These are phyloP conservation scores for Daldinia bambusicola DNA, from an alignment of 495 filamentous ascomycete species.

Conservation along the genomic window DNA sequence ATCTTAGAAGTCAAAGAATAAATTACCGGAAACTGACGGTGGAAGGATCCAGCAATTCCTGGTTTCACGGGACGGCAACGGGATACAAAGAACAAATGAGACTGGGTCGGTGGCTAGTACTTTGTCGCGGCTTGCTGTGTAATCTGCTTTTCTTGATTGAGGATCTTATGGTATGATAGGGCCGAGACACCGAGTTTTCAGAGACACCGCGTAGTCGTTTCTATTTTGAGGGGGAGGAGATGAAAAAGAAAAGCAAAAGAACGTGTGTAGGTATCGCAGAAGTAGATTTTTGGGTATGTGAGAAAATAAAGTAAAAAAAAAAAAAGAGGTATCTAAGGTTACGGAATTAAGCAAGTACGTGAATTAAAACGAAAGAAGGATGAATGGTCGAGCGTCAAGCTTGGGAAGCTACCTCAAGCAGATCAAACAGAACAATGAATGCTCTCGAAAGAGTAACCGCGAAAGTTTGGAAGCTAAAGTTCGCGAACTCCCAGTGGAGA, in stretches of 20 bases:
- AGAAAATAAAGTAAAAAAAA: background rate
- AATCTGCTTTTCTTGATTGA: slow-evolving; percentile 29
- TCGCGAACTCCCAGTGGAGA: slow-evolving; percentile 31
- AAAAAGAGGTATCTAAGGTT: slow-evolving; percentile 1
- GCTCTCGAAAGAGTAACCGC: slow-evolving; percentile 36
- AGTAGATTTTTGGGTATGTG: background rate
- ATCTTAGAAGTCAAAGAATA: slow-evolving; percentile 28
- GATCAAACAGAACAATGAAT: slow-evolving; percentile 41
- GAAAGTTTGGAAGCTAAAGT: slow-evolving; percentile 35
- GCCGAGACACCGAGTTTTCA: slow-evolving; percentile 34
- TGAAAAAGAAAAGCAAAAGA: slow-evolving; percentile 29
- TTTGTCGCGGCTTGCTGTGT: slow-evolving; percentile 23
- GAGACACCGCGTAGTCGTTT: slow-evolving; percentile 30
- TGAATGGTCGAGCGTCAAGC: slow-evolving; percentile 20
- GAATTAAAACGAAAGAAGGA: slow-evolving; percentile 26
- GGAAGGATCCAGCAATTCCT: slow-evolving; percentile 33
- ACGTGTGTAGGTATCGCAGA: slow-evolving; percentile 16
- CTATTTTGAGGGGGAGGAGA: slow-evolving; percentile 21
- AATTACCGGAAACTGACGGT: slow-evolving; percentile 30
- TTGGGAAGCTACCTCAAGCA: slow-evolving; percentile 26
- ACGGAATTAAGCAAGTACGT: slow-evolving; percentile 21
- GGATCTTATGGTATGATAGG: slow-evolving; percentile 21
- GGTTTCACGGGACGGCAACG: slow-evolving; percentile 28
- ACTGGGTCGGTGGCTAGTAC: slow-evolving; percentile 33
- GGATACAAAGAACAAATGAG: slow-evolving; percentile 44